phyloP scores from a whole-genome alignment of 352 stramenopile species.

The Globisporangium heterothallicum region DNA sequence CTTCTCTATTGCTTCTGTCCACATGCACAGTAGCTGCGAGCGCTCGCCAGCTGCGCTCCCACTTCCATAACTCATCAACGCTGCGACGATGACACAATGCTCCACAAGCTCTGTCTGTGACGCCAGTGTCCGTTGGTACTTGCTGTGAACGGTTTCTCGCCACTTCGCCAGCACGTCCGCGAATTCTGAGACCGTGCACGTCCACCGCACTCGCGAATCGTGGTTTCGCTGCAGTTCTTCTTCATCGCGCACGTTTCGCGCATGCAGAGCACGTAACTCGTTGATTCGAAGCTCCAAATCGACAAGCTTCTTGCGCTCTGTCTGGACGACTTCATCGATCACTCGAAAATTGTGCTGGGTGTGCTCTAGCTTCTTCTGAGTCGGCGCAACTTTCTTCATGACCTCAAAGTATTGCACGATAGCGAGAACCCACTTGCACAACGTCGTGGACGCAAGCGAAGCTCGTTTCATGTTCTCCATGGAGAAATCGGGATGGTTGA shows the following conservation, averaged over 20 bases:
- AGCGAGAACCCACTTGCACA: constrained; percentile 69
- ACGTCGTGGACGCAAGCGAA: constrained; percentile 58
- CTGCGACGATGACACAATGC: constrained; percentile 31
- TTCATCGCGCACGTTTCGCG: constrained; percentile 28
- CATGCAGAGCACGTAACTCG: constrained; percentile 31
- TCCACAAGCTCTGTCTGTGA: constrained; percentile 25
- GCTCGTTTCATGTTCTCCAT: constrained; percentile 75
- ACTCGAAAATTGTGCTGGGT: constrained; percentile 34
- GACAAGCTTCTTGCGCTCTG: constrained; percentile 45
- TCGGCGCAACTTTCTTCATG: constrained; percentile 54
- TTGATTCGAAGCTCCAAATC: constrained; percentile 44
- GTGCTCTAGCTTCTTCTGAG: constrained; percentile 35
- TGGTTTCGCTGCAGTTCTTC: constrained; percentile 48
- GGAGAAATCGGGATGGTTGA: constrained; percentile 69
- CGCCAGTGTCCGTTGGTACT: constrained; percentile 15
- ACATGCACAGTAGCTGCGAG: constrained; percentile 16
- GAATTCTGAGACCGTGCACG: constrained; percentile 34
- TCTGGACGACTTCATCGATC: constrained; percentile 33
- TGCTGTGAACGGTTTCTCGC: constrained; percentile 20
- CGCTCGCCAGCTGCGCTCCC: constrained; percentile 20
- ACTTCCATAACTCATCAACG: constrained; percentile 25
- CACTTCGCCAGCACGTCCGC: constrained; percentile 33
- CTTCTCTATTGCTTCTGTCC: constrained; percentile 15
- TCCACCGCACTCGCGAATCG: constrained; percentile 38
- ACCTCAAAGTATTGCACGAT: constrained; percentile 67